Base-by-base conservation (phyloP, 2,329 filamentous ascomycete species). In the Drechmeria coniospora region DNA sequence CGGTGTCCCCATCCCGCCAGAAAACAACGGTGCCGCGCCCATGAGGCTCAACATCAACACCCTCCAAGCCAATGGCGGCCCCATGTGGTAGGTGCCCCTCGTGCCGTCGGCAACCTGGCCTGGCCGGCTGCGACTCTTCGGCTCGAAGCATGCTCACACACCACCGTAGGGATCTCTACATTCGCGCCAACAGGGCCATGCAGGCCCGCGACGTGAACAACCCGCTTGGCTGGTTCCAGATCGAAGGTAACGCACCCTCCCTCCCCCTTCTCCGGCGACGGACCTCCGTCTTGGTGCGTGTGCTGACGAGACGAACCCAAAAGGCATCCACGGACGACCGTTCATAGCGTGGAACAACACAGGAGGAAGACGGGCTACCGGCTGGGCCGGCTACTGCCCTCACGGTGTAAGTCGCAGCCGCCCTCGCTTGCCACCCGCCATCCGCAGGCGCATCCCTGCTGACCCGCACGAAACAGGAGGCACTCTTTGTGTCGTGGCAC, bases 401-500 rank as follows among this genome's bases (percentile, higher is more conserved):
- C 60, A 68, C 26, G 50, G 51, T 31, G 63, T 66, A 16, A 23
- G 30, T 23, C 4, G n/a, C n/a, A 14, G 9, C 10, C 3, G 11
- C 18, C 8, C 5, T 47, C 39, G 49, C 39, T 2, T 17, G 5
- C 8, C 12, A 11, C 7, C 13, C n/a, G 23, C 7, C 10, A 6
- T 21, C 20, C 12, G n/a, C n/a, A n/a, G n/a, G n/a, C n/a, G n/a
- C n/a, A 11, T 21, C 7, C 12, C 15, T 2, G 13, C 24, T 30
- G 10, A 27, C n/a, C 19, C 20, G 9, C 28, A 30, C 26, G 15
- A 11, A 21, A 65, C n/a, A n/a, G 63, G 59, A 67, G 42, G 45
- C 54, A 10, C 41, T 62, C 13, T 67, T 70, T 34, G 40, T 57
- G 6, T 47, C 60, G n/a, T 73, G 65, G 68, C 69, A 74, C 43